A percentile compares a stretch with the other conserved stretches of the same genome.
Evolutionary conservation across 1,284 basidiomycete genomes (phyloP).

Genomic region (Trametes pubescens): DNA sequence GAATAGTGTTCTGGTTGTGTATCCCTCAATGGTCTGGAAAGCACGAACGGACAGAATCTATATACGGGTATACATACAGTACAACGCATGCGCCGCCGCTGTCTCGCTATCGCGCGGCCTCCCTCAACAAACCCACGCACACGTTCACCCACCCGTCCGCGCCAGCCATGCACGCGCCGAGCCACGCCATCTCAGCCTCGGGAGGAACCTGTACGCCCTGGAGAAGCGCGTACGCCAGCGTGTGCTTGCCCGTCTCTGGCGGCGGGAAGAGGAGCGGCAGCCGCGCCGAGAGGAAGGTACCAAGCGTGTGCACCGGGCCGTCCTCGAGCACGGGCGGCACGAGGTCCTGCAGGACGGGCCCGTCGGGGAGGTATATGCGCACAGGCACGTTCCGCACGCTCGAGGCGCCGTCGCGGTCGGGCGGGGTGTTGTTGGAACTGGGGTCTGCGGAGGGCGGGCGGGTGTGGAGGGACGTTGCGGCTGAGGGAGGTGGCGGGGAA

Average conservation of each 20-base stretch:
- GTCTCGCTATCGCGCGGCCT: conserved; percentile 29
- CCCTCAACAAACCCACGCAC: conserved; percentile 65
- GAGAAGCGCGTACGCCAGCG: conserved; percentile 75
- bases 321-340: conserved; percentile 81
- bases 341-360: conserved; percentile 90
- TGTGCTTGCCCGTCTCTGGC: conserved; percentile 40
- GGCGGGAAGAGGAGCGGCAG: conserved; percentile 72
- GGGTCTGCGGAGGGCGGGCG: conserved; percentile 78
- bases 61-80: conserved; percentile 15
- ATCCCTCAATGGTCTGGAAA: too few species aligned
- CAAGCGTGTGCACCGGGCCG: conserved; percentile 66
- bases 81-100: conserved; percentile 4
- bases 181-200: conserved; percentile 92
- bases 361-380: conserved; percentile 91
- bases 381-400: conserved; percentile 88
- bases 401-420: conserved; percentile 80
- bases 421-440: conserved; percentile 48
- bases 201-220: conserved; percentile 90
- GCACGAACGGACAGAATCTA: neutral
- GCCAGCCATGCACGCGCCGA: conserved; percentile 88
- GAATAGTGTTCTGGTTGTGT: too few species aligned
- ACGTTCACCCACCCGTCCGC: conserved; percentile 96
- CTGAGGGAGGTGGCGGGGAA: conserved; percentile 58
- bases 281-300: conserved; percentile 65
- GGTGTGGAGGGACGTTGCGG: conserved; percentile 63